These are phyloP conservation scores for Suillus subalutaceus DNA, from an alignment of 768 basidiomycete genomes.

Conservation along the genomic window DNA sequence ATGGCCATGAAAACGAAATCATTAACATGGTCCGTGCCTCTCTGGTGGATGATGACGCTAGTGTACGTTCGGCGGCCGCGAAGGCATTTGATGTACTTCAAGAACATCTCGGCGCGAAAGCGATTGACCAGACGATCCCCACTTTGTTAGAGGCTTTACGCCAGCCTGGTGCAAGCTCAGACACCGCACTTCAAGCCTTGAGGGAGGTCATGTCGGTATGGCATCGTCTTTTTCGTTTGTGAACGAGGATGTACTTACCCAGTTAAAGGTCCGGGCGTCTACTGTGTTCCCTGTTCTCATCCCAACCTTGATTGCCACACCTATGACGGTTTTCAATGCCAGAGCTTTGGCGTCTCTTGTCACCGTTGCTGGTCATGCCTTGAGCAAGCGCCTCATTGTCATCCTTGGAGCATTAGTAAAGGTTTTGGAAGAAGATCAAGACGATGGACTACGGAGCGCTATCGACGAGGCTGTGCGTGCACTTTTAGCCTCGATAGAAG, in stretches of 20 bases:
- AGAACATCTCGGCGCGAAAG: constrained; percentile 85
- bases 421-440: constrained; percentile 67
- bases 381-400: constrained; percentile 79
- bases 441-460: constrained; percentile 71
- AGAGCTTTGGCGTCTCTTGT: constrained; percentile 89
- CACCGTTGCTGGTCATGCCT: constrained; percentile 88
- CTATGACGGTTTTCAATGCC: constrained; percentile 95
- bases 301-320: constrained; percentile 86
- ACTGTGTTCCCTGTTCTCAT: constrained; percentile 98
- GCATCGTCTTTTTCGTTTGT: constrained; percentile 28
- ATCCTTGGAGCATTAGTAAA: constrained; percentile 82
- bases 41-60: constrained; percentile 85
- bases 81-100: constrained; percentile 91
- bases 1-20: constrained; percentile 88
- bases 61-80: constrained; percentile 88
- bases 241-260: constrained; percentile 7
- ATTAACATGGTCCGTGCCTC: constrained; percentile 82
- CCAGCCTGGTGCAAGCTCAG: constrained; percentile 91
- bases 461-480: constrained; percentile 77
- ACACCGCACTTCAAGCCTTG: constrained; percentile 91
- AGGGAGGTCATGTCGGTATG: constrained; percentile 92
- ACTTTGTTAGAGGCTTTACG: constrained; percentile 91
- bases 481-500: constrained; percentile 76
- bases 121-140: constrained; percentile 96
- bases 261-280: constrained; percentile 78